Evolutionary conservation across 306 rosid genomes (phyloP), one percentile per base, ranked within the genome.

Genomic region (Pueraria montana): DNA sequence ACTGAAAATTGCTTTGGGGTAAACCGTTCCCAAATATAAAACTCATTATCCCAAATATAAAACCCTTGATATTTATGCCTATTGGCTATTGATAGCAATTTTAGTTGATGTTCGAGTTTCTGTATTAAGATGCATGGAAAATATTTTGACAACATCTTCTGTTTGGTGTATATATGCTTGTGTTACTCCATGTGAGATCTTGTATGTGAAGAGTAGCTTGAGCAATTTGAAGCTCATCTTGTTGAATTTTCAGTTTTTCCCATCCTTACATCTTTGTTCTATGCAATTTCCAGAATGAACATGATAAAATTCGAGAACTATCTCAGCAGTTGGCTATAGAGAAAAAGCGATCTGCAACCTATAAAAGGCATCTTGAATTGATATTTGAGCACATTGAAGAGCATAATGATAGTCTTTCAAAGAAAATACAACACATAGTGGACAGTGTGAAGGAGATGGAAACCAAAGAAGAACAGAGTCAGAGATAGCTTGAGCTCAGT

Each of bases 311-410:
- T 68, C 95, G 94, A 68, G 99, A 96, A 81, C 86, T 96, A 58
- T 86, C 98, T 49, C 99, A 96, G 83, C 97, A 94, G 86, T 86
- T 96, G 86, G 90, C 97, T 4, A 40, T 87, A 63, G 99, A 96
- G 92, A 96, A 88, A 81, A 96, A 92, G 87, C 92, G 98, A 85
- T 86, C 96, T 1, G 99, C 94, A 11, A 88, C 91, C 2, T 94
- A 96, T 83, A 96, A 94, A 89, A 94, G 98, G 88, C 99, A 94
- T 86, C 93, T 96, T 59, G 99, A 96, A 76, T 84, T 92, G 82
- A 78, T 96, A 82, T 94, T 96, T 36, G 98, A 91, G 89, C 94
- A 93, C 82, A 92, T 94, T 14, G 98, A 92, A 26, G 96, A 96
- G 88, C 97, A 90, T 86, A 96, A 96, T 68, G 89, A 89, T 76